Percentiles rank a stretch among this genome's conserved stretches.
phyloP scores from a whole-genome alignment of 1,284 basidiomycete species.

The Microbotryum silenes-acaulis region DNA sequence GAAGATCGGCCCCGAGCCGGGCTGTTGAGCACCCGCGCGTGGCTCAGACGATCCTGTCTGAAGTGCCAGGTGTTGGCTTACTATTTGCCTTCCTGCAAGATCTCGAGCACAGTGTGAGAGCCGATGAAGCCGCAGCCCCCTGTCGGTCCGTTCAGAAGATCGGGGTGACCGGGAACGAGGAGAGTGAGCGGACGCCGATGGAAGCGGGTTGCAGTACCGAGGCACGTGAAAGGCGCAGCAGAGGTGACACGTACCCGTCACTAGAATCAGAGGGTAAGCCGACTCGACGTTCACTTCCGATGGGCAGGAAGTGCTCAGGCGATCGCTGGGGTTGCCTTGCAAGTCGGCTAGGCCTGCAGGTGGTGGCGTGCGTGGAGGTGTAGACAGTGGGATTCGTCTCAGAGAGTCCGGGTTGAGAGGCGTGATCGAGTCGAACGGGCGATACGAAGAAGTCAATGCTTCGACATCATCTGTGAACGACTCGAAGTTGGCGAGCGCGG shows the following conservation, averaged over 20 bases:
- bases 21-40: too few species aligned
- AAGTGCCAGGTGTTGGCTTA: neutral
- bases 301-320: neutral
- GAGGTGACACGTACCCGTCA: constrained; percentile 3
- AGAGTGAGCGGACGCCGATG: neutral
- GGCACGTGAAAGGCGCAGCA: neutral
- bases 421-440: constrained; percentile 3
- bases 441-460: constrained; percentile 1
- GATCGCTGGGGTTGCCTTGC: neutral
- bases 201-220: neutral
- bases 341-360: neutral
- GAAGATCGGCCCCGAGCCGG: too few species aligned
- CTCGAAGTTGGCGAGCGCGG: neutral
- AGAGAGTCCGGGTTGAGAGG: constrained; percentile 7
- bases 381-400: constrained; percentile 11
- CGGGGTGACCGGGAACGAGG: neutral
- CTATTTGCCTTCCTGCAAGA: constrained; percentile 12
- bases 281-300: neutral
- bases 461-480: neutral
- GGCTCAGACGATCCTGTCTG: neutral
- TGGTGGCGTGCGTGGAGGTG: constrained; percentile 12
- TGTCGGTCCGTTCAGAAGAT: neutral
- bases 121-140: constrained; percentile 16
- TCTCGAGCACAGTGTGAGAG: constrained; percentile 13
- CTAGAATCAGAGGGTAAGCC: constrained; percentile 6